phyloP scores from a whole-genome alignment of 164 flowering plant genomes.

The Annona cherimola region DNA sequence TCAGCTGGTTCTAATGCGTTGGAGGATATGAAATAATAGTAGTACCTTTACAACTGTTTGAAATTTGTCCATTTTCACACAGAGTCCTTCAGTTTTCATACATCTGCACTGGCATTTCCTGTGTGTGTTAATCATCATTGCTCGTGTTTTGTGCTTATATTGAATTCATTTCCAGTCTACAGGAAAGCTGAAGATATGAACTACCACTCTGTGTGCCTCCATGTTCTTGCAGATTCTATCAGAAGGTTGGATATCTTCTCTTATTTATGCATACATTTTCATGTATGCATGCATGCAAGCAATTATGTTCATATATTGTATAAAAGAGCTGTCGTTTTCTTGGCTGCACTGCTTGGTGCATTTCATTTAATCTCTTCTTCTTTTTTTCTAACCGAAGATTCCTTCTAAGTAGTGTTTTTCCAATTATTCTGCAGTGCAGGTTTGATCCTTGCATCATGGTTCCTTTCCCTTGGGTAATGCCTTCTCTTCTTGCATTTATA shows the following conservation, averaged over 20 bases:
- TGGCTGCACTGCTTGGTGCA: not conserved
- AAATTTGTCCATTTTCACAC: not conserved
- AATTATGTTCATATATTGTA: too few species aligned
- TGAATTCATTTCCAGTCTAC: constrained; percentile 49
- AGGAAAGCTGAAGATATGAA: constrained; percentile 98
- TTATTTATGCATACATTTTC: not conserved
- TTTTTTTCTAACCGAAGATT: not conserved
- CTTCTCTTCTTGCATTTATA: not conserved
- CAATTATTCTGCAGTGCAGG: constrained; percentile 80
- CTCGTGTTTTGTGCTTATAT: constrained; percentile 5
- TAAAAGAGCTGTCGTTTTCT: not conserved
- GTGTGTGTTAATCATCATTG: not conserved
- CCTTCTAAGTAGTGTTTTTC: constrained; percentile 19
- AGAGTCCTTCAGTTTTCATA: not conserved
- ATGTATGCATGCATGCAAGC: too few species aligned
- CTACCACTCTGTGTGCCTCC: constrained; percentile 89
- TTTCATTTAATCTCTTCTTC: not conserved
- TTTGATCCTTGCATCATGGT: constrained; percentile 89
- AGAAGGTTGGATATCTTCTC: constrained; percentile 57
- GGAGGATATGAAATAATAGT: not conserved
- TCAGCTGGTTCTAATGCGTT: too few species aligned
- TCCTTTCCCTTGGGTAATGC: constrained; percentile 77
- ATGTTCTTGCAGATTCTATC: constrained; percentile 97
- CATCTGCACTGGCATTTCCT: too few species aligned
- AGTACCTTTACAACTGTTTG: not conserved